Percentiles rank a stretch among this genome's conserved stretches.
phyloP scores from a whole-genome alignment of 2,329 filamentous ascomycete genomes.

The Delphinella strobiligena region DNA sequence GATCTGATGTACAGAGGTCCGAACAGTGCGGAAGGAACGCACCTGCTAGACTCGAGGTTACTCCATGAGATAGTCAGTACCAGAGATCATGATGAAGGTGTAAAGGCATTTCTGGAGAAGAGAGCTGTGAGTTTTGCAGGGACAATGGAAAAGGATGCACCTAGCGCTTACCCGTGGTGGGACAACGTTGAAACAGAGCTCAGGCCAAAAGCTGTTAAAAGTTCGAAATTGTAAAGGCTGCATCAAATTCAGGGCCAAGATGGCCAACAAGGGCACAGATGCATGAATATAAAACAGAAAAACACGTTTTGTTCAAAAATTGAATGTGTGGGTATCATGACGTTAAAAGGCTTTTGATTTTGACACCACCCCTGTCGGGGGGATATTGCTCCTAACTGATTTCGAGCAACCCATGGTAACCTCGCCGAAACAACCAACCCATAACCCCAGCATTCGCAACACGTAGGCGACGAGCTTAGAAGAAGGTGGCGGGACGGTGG shows the following conservation, averaged over 20 bases:
- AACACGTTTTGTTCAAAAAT: too few species aligned
- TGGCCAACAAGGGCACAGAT: not conserved
- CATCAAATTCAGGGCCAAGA: too few species aligned
- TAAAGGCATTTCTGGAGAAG: conserved; percentile 59
- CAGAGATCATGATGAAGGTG: conserved; percentile 55
- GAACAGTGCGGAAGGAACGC: conserved; percentile 52
- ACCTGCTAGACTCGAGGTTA: conserved; percentile 56
- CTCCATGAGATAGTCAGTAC: conserved; percentile 48
- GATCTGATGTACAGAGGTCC: conserved; percentile 56
- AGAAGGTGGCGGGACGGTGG: conserved; percentile 93
- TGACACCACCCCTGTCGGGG: conserved; percentile 1
- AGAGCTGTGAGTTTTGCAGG: conserved; percentile 49
- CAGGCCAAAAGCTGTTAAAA: conserved; percentile 22
- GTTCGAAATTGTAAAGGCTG: not conserved
- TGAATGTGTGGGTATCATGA: not conserved
- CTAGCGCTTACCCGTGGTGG: conserved; percentile 58
- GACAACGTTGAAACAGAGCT: conserved; percentile 37
- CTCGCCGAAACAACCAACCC: conserved; percentile 1
- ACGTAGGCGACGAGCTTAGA: conserved; percentile 49
- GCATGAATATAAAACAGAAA: too few species aligned
- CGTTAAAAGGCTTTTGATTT: conserved; percentile 1
- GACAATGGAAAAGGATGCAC: conserved; percentile 47
- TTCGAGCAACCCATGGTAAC: conserved; percentile 2
- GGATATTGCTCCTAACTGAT: conserved; percentile 1
- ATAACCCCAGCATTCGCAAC: conserved; percentile 5